Base-by-base conservation (phyloP, 352 stramenopile species). In the Globisporangium apiculatum region DNA sequence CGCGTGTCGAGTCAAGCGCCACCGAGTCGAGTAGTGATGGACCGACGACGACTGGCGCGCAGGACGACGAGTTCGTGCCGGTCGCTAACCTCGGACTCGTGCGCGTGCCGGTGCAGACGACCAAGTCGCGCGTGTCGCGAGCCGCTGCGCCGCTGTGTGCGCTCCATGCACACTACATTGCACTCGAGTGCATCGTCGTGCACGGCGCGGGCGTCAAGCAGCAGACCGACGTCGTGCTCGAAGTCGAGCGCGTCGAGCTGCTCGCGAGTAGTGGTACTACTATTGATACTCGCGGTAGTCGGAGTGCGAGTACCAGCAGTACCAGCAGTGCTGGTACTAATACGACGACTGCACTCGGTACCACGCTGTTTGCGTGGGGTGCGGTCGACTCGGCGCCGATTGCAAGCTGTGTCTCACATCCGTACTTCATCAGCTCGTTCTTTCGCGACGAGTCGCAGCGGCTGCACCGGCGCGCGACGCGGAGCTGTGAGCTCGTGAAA, bases 81-180 rank as follows among this genome's bases (percentile, higher is more conserved):
- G 85, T 94, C 35, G 85, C 85, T 53, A 92, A 93, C 61, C 60
- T 94, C 40, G 85, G 85, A 9, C 75, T 94, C 41, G 85, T 94
- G 6, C 78, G 79, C 51, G 75, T 94, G 18, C 67, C 68, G 11
- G 43, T 72, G 51, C 58, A 81, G 42, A 65, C 62, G 38, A 72
- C 47, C 41, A 76, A 71, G 54, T 69, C 55, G 54, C 83, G 73
- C 48, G 55, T 88, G 0, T 83, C 75, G 18, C 78, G 79, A 51
- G 73, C 83, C n/a, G 75, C 85, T 10, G 57, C 65, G 15, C 76
- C 83, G 35, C 77, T 93, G 42, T 69, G 82, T 17, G 66, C 68
- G 4, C 67, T 93, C 15, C 67, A 66, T 1, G 43, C 87, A 31
- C 78, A 71, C 37, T 87, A 82, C 36, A 60, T 79, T 11, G 73